Evolutionary conservation across 2,329 filamentous ascomycete genomes (phyloP), one percentile per base, ranked within the genome.

Genomic region (Ophiosphaerella herpotricha): DNA sequence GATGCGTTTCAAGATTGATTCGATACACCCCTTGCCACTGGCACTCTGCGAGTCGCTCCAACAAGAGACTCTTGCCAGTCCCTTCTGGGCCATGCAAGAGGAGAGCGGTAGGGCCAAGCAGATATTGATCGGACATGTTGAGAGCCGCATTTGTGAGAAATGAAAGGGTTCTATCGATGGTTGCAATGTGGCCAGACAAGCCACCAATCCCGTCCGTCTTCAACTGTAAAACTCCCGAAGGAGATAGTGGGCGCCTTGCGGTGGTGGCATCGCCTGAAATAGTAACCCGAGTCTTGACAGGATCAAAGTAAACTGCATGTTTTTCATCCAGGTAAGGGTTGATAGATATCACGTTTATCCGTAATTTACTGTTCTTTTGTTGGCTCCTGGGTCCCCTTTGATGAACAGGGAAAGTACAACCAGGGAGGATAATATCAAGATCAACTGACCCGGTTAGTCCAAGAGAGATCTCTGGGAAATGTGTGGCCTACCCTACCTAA

Each of bases 1-100:
- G 64, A 44, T 71, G 70, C 29, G 71, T 66, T 13, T 79, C 75
- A 6, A 77, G 75, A 46, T 81, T 77, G 46, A 92, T 76, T 46
- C 77, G 81, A 57, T 88, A 81, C 1, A 91, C 84, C 35, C 82
- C 83, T 18, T 83, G 84, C 89, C 91, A 96, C 0, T 85, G 83
- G 6, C 78, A 80, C 29, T 71, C 55, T 7, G 85, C 82, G 16
- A 97, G 78, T 29, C 83, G 82, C 13, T 87, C 72, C 1, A 97
- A 76, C 0, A 97, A 77, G 56, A 88, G 80, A 0, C 85, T 88
- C 75, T 97, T 97, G 21, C 93, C 93, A 0, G 90, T 95, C 9
- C 93, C 92, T 54, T 85, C 84, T 14, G 89, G 86, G 12, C 93
- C 93, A 68, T 95, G 87, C 4, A 97, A 78, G 21, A 94, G 80